Base-by-base conservation (phyloP, 1,284 basidiomycete genomes). In the Bondarzewia mesenterica region DNA sequence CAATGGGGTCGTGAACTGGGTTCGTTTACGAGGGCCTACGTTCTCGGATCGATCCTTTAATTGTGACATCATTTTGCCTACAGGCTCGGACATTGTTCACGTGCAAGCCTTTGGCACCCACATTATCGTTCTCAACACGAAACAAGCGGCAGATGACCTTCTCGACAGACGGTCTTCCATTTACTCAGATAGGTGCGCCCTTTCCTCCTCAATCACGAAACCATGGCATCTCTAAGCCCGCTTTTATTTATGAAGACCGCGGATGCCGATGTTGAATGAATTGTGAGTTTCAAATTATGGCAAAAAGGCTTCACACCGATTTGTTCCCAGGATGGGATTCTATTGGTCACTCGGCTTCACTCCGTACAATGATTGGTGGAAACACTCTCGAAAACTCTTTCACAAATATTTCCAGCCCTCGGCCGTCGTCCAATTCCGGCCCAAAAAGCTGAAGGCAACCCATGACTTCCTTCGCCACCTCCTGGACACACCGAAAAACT, bases 131-230 rank as follows among this genome's bases (percentile, higher is more conserved):
- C 41, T 57, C 21, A 60, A 59, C 49, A 52, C 53, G 16, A 58
- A 52, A 44, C 51, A 53, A 12, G 53, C 56, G 12, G 58, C 58
- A n/a, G 50, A 58, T 39, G 58, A 60, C 26, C 48, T 60, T 8
- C 53, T 60, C 16, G 58, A 60, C 41, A 58, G 55, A 40, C 48
- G 54, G 4, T 58, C 58, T 7, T 47, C 54, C 5, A 57, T 58
- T 20, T 60, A 60, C 40, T 59, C 58, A 7, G 58, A 58, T 27
- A 41, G 56, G 56, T 56, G 39, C 21, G 25, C 21, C 21, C 1
- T 46, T 21, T 10, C 25, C 35, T 37, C 7, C 25, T 36, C 5
- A 7, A 1, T 32, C n/a, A 23, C 29, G 38, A 18, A 5, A 27
- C 5, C 42, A 7, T 48, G 22, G 25, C 22, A 15, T 7, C 8